phyloP scores from a whole-genome alignment of 2,329 filamentous ascomycete species.

The Domatiomyces globalis region DNA sequence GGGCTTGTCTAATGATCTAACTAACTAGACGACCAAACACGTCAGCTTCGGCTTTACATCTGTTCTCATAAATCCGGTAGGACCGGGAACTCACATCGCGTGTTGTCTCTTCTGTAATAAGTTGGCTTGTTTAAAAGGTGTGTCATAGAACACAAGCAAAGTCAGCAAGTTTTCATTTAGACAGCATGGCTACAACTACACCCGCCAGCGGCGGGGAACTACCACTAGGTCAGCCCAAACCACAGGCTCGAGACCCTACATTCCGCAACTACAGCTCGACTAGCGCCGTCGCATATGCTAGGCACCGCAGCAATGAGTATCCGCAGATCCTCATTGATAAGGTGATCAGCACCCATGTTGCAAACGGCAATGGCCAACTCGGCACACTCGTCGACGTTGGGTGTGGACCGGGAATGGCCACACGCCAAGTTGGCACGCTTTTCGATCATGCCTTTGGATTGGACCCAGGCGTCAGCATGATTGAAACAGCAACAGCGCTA shows the following conservation, averaged over 20 bases:
- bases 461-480: conserved; percentile 42
- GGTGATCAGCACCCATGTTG: conserved; percentile 35
- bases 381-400: conserved; percentile 40
- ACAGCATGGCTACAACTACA: too few species aligned
- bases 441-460: conserved; percentile 37
- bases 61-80: too few species aligned
- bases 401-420: conserved; percentile 42
- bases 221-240: conserved; percentile 17
- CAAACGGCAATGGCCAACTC: conserved; percentile 30
- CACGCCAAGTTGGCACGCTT: conserved; percentile 31
- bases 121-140: too few species aligned
- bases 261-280: conserved; percentile 34
- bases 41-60: too few species aligned
- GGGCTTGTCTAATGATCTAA: too few species aligned
- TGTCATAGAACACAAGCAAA: too few species aligned
- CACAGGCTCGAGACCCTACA: conserved; percentile 19
- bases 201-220: neutral
- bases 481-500: conserved; percentile 31
- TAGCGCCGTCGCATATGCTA: conserved; percentile 34
- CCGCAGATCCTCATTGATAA: conserved; percentile 30
- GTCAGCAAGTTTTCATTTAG: too few species aligned
- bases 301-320: conserved; percentile 31
- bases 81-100: too few species aligned
- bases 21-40: too few species aligned
- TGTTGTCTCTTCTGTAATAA: too few species aligned